Evolutionary conservation across 2,329 filamentous ascomycete genomes (phyloP).

Genomic region (Emmonsia crescens): DNA sequence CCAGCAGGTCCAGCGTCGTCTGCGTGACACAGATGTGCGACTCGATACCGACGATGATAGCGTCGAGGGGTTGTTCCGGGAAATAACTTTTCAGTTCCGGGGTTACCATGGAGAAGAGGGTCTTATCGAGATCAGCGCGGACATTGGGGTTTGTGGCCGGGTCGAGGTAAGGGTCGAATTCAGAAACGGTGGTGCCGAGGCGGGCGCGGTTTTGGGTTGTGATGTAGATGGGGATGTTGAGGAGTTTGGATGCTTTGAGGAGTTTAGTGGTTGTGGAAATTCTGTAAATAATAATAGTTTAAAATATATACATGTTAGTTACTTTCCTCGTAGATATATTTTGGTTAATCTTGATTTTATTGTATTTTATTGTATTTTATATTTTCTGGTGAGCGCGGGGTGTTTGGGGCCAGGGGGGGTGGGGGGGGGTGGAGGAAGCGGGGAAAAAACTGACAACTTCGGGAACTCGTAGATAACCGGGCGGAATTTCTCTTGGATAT

Average conservation of each 20-base stretch:
- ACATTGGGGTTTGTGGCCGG: constrained; percentile 42
- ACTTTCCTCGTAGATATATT: background rate
- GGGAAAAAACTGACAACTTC: constrained; percentile 50
- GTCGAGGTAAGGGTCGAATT: constrained; percentile 47
- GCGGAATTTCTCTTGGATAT: constrained; percentile 89
- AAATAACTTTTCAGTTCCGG: constrained; percentile 48
- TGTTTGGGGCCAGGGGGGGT: background rate
- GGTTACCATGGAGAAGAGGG: constrained; percentile 77
- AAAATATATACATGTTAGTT: background rate
- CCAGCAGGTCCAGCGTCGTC: constrained; percentile 71
- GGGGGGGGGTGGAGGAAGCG: background rate
- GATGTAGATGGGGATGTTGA: constrained; percentile 63
- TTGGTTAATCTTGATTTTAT: background rate
- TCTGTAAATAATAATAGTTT: too few relatives aligned
- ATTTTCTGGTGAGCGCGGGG: background rate
- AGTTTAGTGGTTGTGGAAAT: constrained; percentile 59
- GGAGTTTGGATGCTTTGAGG: constrained; percentile 44
- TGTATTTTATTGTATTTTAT: background rate
- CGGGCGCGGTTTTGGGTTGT: constrained; percentile 75
- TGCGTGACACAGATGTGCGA: constrained; percentile 91
- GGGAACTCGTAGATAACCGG: constrained; percentile 73
- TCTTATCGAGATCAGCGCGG: constrained; percentile 64
- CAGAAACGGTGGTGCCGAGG: constrained; percentile 69
- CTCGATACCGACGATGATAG: constrained; percentile 84
- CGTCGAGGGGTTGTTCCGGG: constrained; percentile 38